A percentile compares a stretch with the other conserved stretches of the same genome.
Conservation (phyloP, 495 filamentous ascomycete genomes). For the Daldinia childiae region DNA sequence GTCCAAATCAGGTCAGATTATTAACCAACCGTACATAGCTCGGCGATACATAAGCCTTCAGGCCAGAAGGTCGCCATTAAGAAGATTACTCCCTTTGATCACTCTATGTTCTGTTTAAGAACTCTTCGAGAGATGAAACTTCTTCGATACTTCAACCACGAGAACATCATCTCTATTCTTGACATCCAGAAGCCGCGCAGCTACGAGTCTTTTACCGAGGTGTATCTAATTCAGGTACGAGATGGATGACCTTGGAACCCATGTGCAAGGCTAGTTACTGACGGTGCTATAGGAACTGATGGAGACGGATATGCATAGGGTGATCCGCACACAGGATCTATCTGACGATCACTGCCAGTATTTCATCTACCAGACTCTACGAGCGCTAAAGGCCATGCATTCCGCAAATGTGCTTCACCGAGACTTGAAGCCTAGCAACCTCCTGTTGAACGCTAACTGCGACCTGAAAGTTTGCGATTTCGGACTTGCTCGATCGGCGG, state of each 20-base stretch:
- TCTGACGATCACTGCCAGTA: constrained; percentile 99
- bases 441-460: constrained; percentile 98
- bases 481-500: constrained; percentile 90
- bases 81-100: constrained; percentile 99
- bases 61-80: constrained; percentile 99
- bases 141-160: constrained; percentile 98
- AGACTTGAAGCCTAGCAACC: constrained; percentile 96
- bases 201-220: constrained; percentile 96
- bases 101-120: constrained; percentile 98
- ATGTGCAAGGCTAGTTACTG: constrained; percentile 13
- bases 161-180: constrained; percentile 99
- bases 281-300: constrained; percentile 80
- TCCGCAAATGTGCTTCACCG: constrained; percentile 98
- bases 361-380: constrained; percentile 99
- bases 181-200: constrained; percentile 98
- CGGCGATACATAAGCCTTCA: constrained; percentile 97
- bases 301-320: constrained; percentile 99
- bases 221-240: constrained; percentile 96
- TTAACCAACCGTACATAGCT: constrained; percentile 65
- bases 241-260: not conserved
- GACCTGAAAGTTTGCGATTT: constrained; percentile 99
- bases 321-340: constrained; percentile 97
- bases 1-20: not conserved
- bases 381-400: constrained; percentile 98
- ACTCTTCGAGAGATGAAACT: constrained; percentile 99